phyloP scores from a whole-genome alignment of 441 rosid genomes.

The Aquilaria agallochum region DNA sequence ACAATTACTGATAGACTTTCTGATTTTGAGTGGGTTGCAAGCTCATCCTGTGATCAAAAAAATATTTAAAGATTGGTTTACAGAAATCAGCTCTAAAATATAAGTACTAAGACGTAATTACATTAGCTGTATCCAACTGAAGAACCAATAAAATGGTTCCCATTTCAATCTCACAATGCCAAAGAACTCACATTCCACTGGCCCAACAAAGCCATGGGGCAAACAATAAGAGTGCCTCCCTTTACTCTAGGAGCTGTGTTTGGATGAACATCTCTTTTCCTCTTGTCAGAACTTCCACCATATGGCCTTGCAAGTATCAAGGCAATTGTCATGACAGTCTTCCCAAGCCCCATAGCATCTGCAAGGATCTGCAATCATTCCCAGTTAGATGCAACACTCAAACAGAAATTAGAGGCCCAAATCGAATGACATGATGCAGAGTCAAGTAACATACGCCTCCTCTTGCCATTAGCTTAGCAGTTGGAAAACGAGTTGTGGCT shows the following conservation, averaged over 20 bases:
- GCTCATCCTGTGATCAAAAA: conserved; percentile 50
- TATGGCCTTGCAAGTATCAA: conserved; percentile 56
- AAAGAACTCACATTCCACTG: conserved; percentile 59
- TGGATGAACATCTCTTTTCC: conserved; percentile 19
- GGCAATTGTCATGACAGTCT: conserved; percentile 79
- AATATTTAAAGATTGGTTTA: not conserved
- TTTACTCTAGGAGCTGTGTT: conserved; percentile 25
- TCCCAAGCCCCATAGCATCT: conserved; percentile 85
- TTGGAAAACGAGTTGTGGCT: conserved; percentile 64
- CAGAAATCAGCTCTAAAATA: not conserved
- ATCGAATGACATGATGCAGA: conserved; percentile 4
- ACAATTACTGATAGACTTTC: conserved; percentile 48
- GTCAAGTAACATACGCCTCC: conserved; percentile 54
- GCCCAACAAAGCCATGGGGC: conserved; percentile 73
- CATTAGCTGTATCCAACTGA: not conserved
- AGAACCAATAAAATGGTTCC: not conserved
- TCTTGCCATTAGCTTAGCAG: conserved; percentile 64
- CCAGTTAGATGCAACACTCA: not conserved
- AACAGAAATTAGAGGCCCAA: not conserved
- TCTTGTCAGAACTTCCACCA: conserved; percentile 27
- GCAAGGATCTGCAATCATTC: conserved; percentile 50
- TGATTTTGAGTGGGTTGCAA: conserved; percentile 57
- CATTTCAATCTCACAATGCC: conserved; percentile 1
- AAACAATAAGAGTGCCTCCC: conserved; percentile 73
- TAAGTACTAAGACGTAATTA: not conserved